Evolutionary conservation across 371 early-diverging fungal genomes (phyloP).

Genomic region (Syncephalastrum contaminatum): DNA sequence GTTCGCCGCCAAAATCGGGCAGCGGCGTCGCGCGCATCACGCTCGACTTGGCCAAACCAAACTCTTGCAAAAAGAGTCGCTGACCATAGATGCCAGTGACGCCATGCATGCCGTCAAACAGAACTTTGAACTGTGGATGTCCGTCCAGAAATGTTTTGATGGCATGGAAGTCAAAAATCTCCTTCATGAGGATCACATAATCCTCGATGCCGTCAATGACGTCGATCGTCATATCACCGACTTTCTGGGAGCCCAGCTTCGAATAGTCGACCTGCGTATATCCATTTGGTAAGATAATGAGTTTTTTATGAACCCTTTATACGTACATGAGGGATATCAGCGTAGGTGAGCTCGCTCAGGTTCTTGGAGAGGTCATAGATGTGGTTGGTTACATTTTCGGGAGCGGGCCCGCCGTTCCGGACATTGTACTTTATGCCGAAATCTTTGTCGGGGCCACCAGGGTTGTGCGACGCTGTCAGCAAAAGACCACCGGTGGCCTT

Average conservation of each 20-base stretch:
- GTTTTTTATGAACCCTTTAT: neutral
- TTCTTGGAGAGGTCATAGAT: conserved; percentile 81
- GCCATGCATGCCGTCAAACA: conserved; percentile 97
- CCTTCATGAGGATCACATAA: conserved; percentile 87
- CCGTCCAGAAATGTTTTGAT: conserved; percentile 76
- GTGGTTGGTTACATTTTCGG: conserved; percentile 88
- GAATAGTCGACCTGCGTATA: conserved; percentile 71
- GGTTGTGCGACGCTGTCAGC: conserved; percentile 97
- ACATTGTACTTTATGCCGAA: conserved; percentile 98
- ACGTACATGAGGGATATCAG: conserved; percentile 66
- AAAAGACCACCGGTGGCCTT: conserved; percentile 92
- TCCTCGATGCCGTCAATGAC: conserved; percentile 89
- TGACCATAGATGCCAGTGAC: conserved; percentile 95
- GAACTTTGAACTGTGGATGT: conserved; percentile 75
- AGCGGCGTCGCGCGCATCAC: conserved; percentile 84
- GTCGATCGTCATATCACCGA: conserved; percentile 71
- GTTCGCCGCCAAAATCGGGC: conserved; percentile 92
- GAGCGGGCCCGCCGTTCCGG: conserved; percentile 95
- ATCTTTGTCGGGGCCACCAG: conserved; percentile 96
- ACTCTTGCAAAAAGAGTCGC: conserved; percentile 84
- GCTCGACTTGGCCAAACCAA: conserved; percentile 78
- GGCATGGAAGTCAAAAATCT: conserved; percentile 86
- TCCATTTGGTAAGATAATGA: neutral
- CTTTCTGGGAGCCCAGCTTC: conserved; percentile 56
- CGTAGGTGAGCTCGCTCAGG: conserved; percentile 65